A percentile compares a stretch with the other conserved stretches of the same genome.
Conservation (phyloP, 139 green algal genomes). For the Tetraselmis striata region DNA sequence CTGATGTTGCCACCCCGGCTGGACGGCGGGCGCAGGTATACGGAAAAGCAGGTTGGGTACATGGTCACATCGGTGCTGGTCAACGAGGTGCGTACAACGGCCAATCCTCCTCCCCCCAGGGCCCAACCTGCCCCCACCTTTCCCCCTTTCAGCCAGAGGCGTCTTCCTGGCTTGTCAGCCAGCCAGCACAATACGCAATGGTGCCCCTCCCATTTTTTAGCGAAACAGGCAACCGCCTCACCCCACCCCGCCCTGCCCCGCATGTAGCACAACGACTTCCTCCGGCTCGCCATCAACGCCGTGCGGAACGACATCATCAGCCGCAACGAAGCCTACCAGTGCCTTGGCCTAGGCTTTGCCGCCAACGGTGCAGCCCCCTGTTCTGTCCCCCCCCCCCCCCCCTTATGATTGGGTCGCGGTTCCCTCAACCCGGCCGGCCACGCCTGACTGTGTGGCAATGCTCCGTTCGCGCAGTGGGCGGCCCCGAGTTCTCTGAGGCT, state of each 20-base stretch:
- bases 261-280: constrained; percentile 87
- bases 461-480: constrained; percentile 87
- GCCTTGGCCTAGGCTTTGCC: constrained; percentile 84
- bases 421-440: not conserved
- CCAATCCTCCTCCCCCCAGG: too few relatives aligned
- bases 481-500: constrained; percentile 89
- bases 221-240: too few relatives aligned
- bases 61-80: constrained; percentile 83
- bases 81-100: constrained; percentile 68
- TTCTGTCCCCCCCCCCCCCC: not conserved
- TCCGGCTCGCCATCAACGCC: constrained; percentile 94
- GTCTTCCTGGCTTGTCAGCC: too few relatives aligned
- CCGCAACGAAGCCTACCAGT: constrained; percentile 92
- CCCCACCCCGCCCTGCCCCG: too few relatives aligned
- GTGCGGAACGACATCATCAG: constrained; percentile 89
- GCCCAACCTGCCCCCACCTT: too few relatives aligned
- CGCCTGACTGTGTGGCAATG: too few relatives aligned
- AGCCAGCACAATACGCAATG: too few relatives aligned
- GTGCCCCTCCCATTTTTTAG: too few relatives aligned
- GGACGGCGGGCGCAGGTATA: constrained; percentile 52
- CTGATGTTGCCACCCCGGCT: not conserved
- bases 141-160: too few relatives aligned
- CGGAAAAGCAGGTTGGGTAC: constrained; percentile 99
- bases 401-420: constrained; percentile 22
- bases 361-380: constrained; percentile 63